Base-by-base conservation (phyloP, 768 basidiomycete species). In the Tricholoma hemisulphureum region DNA sequence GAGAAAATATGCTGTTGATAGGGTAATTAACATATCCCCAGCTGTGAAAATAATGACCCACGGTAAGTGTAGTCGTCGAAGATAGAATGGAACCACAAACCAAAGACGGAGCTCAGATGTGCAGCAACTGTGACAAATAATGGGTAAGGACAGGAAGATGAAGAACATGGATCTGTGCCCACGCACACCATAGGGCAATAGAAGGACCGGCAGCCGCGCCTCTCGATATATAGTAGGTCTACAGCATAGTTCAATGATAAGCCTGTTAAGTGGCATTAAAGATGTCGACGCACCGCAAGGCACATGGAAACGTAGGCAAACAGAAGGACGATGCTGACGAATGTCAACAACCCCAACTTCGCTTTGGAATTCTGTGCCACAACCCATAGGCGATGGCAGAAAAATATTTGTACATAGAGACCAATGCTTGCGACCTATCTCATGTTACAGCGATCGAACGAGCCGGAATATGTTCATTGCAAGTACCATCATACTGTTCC, bases 361-460 rank as follows among this genome's bases (percentile, higher is more conserved):
- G 45, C 45, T 16, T 21, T 46, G 13, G 45, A 46, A 18, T 59
- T 62, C n/a, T 58, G 63, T 3, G 72, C 71, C 21, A 73, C 69
- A 21, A 61, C 58, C 55, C 59, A 73, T 23, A 75, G 66, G 9
- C 73, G 68, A 46, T 65, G 65, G 43, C 65, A 67, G 55, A 71
- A 75, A 58, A 67, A 75, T 3, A 58, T 34, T 53, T 75, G 73
- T 24, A 75, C 72, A 55, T 72, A 73, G 18, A 68, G 37, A 23
- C 66, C 70, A 18, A 73, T 69, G n/a, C 59, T 53, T 10, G 71
- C 71, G 8, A 71, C 69, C 73, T 74, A 32, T 10, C 28, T 32
- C 16, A 14, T 1, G 9, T 20, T 5, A 21, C 35, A 18, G 45
- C 35, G 9, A 53, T 31, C 20, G 21, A 6, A 20, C 16, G 20